A percentile compares a stretch with the other conserved stretches of the same genome.
These are phyloP conservation scores for Scedosporium apiospermum DNA, from an alignment of 2,329 filamentous ascomycete species.

Conservation along the genomic window DNA sequence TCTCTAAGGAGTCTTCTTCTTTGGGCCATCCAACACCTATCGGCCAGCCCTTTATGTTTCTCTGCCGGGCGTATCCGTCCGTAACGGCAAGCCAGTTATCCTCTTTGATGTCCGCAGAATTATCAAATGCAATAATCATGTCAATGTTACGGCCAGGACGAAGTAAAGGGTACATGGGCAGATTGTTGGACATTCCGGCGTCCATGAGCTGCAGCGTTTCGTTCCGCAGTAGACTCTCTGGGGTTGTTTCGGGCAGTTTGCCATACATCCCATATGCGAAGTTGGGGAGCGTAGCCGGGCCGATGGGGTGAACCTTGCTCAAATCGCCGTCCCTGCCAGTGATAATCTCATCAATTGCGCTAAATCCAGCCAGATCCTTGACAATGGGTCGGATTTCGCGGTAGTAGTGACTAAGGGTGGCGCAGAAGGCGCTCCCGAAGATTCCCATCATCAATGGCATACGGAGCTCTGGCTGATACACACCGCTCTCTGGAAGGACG, in stretches of 20 bases:
- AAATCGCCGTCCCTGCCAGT: constrained; percentile 75
- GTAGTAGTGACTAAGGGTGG: constrained; percentile 92
- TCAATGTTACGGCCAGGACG: constrained; percentile 83
- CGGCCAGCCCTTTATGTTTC: constrained; percentile 90
- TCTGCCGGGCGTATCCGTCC: constrained; percentile 84
- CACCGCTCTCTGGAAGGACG: constrained; percentile 50
- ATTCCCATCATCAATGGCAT: constrained; percentile 81
- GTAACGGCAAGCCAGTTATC: constrained; percentile 95
- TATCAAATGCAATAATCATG: constrained; percentile 86
- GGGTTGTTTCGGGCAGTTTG: constrained; percentile 65
- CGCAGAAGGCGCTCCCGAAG: constrained; percentile 96
- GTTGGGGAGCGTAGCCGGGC: constrained; percentile 85
- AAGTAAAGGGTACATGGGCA: constrained; percentile 90
- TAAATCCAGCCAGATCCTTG: constrained; percentile 63
- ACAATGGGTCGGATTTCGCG: constrained; percentile 82
- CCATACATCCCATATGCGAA: constrained; percentile 75
- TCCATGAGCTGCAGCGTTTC: constrained; percentile 84
- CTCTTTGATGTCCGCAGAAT: constrained; percentile 82
- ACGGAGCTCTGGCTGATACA: constrained; percentile 72
- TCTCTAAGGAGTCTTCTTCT: constrained; percentile 42
- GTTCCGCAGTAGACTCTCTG: constrained; percentile 61
- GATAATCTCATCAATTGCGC: constrained; percentile 71
- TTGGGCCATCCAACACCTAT: constrained; percentile 90
- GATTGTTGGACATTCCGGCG: constrained; percentile 96
- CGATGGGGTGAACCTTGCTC: constrained; percentile 87